Evolutionary conservation across 106 monocot genomes (phyloP), one percentile per base, ranked within the genome.

Genomic region (Dendrobium chrysotoxum): DNA sequence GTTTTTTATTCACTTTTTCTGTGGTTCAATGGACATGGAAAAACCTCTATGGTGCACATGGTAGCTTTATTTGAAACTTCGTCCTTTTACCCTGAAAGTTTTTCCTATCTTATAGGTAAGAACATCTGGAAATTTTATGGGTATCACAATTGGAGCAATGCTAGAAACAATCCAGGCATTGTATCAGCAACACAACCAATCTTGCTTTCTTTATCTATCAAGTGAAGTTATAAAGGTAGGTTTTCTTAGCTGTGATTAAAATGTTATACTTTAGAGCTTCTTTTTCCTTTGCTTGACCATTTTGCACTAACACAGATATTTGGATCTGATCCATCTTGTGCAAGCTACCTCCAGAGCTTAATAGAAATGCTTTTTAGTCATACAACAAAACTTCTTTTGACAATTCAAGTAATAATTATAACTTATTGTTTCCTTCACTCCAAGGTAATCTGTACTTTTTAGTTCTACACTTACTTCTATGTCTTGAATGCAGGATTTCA

Each of bases 211-310:
- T 17, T 98, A 98, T 84, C 83, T 98, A 47, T 98, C 97, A 66
- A 98, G 97, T 88, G 97, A 98, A 95, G 97, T 98, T 64, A 98
- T 98, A 80, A 98, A 98, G 89, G 94, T 95, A 77, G 38, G 30
- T 80, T 40, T 30, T 5, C 46, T 75, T 21, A 4, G 41, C 25
- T 25, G 13, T 70, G 64, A 68, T 57, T 26, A 21, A 72, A 20
- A 3, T 80, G 18, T 40, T 26, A 25, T 9, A 40, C 4, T 85
- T 9, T 86, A 81, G 12, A 71, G 80, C 42, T 40, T 74, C 46
- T 3, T 85, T 65, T 20, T 65, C 73, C 45, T 68, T 15, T 13
- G 40, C 53, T 45, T 82, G 30, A 81, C 53, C 2, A 28, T 23
- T 38, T 85, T 70, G 58, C 78, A 44, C 38, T 50, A 9, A 1